Conservation (phyloP, 1,139 yeast species). For the Blastobotrys apis region DNA sequence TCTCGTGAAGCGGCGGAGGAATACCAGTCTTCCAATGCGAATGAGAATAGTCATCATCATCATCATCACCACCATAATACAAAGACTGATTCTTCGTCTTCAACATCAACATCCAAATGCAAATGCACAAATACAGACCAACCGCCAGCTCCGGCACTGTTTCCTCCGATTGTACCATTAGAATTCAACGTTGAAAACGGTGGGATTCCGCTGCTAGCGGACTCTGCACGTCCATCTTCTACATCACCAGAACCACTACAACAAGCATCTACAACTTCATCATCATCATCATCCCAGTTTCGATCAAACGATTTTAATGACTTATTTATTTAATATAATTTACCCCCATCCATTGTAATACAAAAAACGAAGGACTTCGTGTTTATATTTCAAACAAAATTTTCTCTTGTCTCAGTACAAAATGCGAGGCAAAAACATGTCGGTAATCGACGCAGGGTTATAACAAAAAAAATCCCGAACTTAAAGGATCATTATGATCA, state of each 20-base stretch:
- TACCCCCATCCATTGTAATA: too few relatives aligned
- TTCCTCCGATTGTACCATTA: constrained; percentile 24
- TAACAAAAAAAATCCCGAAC: too few relatives aligned
- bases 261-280: background rate
- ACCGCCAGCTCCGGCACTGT: constrained; percentile 17
- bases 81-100: background rate
- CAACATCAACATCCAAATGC: constrained; percentile 1
- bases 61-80: background rate
- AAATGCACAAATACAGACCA: constrained; percentile 2
- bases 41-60: background rate
- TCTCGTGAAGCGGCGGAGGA: background rate
- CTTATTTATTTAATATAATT: too few relatives aligned
- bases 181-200: constrained; percentile 22
- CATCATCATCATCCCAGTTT: background rate
- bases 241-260: background rate
- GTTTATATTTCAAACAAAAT: too few relatives aligned
- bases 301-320: background rate
- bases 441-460: too few relatives aligned
- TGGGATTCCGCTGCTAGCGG: constrained; percentile 28
- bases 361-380: too few relatives aligned
- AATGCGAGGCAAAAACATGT: too few relatives aligned
- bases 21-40: background rate
- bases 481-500: too few relatives aligned
- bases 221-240: constrained; percentile 10
- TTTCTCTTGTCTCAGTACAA: too few relatives aligned